phyloP scores from a whole-genome alignment of 2,329 filamentous ascomycete genomes.

The Coniochaeta prunicola region DNA sequence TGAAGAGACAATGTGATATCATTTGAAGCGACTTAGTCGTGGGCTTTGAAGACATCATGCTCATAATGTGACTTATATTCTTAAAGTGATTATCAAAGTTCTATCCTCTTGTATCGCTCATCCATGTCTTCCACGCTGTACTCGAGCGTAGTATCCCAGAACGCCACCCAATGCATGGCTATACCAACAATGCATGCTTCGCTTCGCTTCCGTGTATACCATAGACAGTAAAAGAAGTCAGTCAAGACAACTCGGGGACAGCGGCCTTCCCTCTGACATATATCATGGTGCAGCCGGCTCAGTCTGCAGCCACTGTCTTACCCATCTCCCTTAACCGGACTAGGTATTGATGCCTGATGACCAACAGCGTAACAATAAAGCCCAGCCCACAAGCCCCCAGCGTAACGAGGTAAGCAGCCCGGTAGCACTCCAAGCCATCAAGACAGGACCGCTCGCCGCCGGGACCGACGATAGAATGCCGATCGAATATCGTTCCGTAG shows the following conservation, averaged over 20 bases:
- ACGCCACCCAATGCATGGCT: background rate
- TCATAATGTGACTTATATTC: background rate
- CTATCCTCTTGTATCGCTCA: background rate
- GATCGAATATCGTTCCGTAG: constrained; percentile 79
- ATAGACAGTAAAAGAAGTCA: background rate
- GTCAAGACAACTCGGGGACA: background rate
- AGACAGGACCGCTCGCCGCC: constrained; percentile 68
- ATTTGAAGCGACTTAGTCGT: too few relatives aligned
- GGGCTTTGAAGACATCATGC: background rate
- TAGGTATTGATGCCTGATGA: constrained; percentile 53
- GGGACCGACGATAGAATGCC: constrained; percentile 61
- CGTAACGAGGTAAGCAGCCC: constrained; percentile 72
- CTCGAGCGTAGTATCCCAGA: background rate
- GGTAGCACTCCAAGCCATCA: constrained; percentile 75
- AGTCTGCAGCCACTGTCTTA: constrained; percentile 11
- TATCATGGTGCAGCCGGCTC: too few relatives aligned
- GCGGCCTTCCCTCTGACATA: too few relatives aligned
- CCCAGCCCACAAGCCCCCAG: constrained; percentile 64
- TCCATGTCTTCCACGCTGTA: background rate
- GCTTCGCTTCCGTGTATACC: background rate
- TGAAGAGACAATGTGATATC: too few relatives aligned
- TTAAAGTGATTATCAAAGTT: background rate
- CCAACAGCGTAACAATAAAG: constrained; percentile 61
- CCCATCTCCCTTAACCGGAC: constrained; percentile 28
- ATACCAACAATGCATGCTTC: background rate